These are phyloP conservation scores for Cyclostephanos tholiformis DNA, from an alignment of 108 stramenopile species.

Conservation along the genomic window DNA sequence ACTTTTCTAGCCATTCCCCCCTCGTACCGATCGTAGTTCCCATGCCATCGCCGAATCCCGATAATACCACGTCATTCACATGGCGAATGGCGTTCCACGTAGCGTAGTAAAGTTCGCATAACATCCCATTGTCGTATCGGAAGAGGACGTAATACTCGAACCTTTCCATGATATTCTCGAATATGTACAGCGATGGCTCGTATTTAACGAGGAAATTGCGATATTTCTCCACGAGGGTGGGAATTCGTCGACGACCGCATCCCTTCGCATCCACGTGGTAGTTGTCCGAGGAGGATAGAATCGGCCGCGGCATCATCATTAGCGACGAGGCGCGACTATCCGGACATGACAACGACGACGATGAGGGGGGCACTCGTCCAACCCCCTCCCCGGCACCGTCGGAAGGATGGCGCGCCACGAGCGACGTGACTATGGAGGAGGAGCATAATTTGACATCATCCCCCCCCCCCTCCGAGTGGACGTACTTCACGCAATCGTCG, in stretches of 20 bases:
- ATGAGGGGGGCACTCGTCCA: background rate
- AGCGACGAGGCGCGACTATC: background rate
- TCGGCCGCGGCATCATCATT: too few relatives aligned
- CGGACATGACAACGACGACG: background rate
- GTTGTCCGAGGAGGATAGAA: too few relatives aligned
- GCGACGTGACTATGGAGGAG: too few relatives aligned
- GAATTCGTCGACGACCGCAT: background rate
- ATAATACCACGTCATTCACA: conserved; percentile 40
- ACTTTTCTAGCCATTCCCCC: conserved; percentile 21
- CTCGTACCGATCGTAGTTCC: conserved; percentile 35
- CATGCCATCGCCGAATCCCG: conserved; percentile 42
- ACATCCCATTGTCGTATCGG: conserved; percentile 27
- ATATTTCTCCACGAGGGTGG: conserved; percentile 23
- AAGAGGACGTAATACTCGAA: conserved; percentile 40
- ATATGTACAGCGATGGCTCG: conserved; percentile 25
- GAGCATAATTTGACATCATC: too few relatives aligned
- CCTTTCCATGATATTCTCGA: conserved; percentile 40
- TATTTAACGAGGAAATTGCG: conserved; percentile 34
- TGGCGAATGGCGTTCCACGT: conserved; percentile 39
- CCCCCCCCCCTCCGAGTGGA: too few relatives aligned
- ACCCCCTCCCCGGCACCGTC: too few relatives aligned
- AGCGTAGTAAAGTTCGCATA: conserved; percentile 43
- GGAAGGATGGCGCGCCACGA: too few relatives aligned
- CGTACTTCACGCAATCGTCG: too few relatives aligned
- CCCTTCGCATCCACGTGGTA: background rate